phyloP scores from a whole-genome alignment of 2,329 filamentous ascomycete species.

The Calonectria honghensis region DNA sequence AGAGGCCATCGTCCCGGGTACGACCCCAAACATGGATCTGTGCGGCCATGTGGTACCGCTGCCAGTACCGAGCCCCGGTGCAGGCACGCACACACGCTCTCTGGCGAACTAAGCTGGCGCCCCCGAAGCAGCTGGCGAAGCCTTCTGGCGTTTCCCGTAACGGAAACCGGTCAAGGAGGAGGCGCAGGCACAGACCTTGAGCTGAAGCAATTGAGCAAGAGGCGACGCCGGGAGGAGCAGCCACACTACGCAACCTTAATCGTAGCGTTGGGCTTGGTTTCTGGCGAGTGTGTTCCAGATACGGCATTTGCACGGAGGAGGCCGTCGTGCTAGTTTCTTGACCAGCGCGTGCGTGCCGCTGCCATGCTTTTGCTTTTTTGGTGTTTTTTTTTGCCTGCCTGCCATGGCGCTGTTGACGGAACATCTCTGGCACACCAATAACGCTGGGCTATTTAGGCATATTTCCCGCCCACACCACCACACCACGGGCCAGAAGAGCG shows the following conservation, averaged over 20 bases:
- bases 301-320: not conserved
- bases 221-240: slow-evolving; percentile 1
- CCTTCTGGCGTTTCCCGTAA: not conserved
- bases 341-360: too few species aligned
- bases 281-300: not conserved
- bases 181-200: slow-evolving; percentile 19
- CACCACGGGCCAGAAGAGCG: not conserved
- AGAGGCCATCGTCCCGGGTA: slow-evolving; percentile 28
- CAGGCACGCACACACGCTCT: not conserved
- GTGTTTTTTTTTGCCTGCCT: not conserved
- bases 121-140: slow-evolving; percentile 2
- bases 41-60: slow-evolving; percentile 47
- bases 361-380: not conserved
- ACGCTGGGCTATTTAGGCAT: not conserved
- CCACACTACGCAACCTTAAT: slow-evolving; percentile 29
- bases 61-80: not conserved
- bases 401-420: not conserved
- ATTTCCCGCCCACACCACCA: slow-evolving; percentile 11
- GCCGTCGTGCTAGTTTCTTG: not conserved
- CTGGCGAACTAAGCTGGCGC: not conserved
- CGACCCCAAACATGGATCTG: slow-evolving; percentile 39
- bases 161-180: slow-evolving; percentile 16
- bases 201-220: not conserved
- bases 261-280: not conserved
- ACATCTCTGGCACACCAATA: slow-evolving; percentile 1